Conservation (phyloP, 495 filamentous ascomycete species). For the Xeromyces bisporus region DNA sequence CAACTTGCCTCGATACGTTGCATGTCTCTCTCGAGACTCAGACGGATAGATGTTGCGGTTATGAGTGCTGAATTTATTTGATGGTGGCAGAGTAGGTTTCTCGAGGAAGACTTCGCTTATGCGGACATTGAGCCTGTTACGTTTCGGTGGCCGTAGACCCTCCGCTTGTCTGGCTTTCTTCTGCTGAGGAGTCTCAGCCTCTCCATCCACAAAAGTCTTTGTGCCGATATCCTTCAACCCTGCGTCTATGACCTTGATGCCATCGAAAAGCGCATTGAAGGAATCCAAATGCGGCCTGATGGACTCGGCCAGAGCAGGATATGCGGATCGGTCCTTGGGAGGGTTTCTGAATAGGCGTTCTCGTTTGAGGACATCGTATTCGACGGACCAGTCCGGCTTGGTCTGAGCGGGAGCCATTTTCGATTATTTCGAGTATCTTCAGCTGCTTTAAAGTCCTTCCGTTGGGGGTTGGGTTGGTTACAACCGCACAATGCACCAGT, state of each 20-base stretch:
- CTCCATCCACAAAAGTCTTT: slow-evolving; percentile 71
- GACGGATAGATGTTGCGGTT: slow-evolving; percentile 77
- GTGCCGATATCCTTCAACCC: slow-evolving; percentile 78
- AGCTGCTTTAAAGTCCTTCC: slow-evolving; percentile 9
- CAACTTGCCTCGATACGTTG: slow-evolving; percentile 76
- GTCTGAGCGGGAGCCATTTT: slow-evolving; percentile 36
- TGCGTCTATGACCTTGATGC: slow-evolving; percentile 50
- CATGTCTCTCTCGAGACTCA: slow-evolving; percentile 88
- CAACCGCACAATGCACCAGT: slow-evolving; percentile 1
- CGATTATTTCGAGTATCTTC: slow-evolving; percentile 4
- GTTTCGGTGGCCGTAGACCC: slow-evolving; percentile 32
- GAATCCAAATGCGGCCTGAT: slow-evolving; percentile 83
- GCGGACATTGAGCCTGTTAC: slow-evolving; percentile 56
- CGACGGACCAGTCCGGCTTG: slow-evolving; percentile 59
- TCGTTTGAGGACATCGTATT: slow-evolving; percentile 65
- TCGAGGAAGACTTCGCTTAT: slow-evolving; percentile 64
- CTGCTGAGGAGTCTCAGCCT: slow-evolving; percentile 27
- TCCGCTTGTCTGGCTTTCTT: slow-evolving; percentile 22
- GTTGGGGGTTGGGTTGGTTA: slow-evolving; percentile 6
- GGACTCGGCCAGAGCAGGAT: slow-evolving; percentile 66
- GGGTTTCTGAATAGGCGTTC: slow-evolving; percentile 79
- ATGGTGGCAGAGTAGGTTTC: slow-evolving; percentile 52
- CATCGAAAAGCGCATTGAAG: slow-evolving; percentile 82
- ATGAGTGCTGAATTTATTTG: slow-evolving; percentile 59
- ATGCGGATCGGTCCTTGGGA: slow-evolving; percentile 71